Conservation (phyloP, 1,139 yeast species). For the Lodderomyces oxycetoniae region DNA sequence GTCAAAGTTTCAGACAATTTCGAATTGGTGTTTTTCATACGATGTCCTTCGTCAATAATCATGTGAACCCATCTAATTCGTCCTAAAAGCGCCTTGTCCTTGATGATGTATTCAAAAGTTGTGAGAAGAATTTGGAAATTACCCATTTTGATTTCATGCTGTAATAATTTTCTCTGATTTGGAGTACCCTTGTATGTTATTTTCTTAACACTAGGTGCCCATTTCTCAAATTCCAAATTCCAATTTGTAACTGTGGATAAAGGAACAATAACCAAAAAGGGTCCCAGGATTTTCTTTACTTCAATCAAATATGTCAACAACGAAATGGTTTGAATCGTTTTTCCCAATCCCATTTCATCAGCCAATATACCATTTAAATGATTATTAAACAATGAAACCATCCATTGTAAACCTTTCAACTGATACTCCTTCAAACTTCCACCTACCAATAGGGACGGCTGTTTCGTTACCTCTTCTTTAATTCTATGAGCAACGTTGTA, state of each 20-base stretch:
- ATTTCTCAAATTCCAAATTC: slow-evolving; percentile 79
- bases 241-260: slow-evolving; percentile 80
- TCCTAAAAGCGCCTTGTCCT: slow-evolving; percentile 63
- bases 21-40: slow-evolving; percentile 78
- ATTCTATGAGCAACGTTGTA: slow-evolving; percentile 76
- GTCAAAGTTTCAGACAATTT: slow-evolving; percentile 69
- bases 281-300: slow-evolving; percentile 68
- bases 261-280: slow-evolving; percentile 77
- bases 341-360: slow-evolving; percentile 98
- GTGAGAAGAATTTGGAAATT: slow-evolving; percentile 75
- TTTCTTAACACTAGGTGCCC: slow-evolving; percentile 74
- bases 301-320: slow-evolving; percentile 82
- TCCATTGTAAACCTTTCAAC: slow-evolving; percentile 93
- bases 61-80: slow-evolving; percentile 77
- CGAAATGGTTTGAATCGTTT: slow-evolving; percentile 92
- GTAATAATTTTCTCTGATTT: slow-evolving; percentile 60
- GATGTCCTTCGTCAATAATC: slow-evolving; percentile 88
- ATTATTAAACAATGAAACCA: slow-evolving; percentile 91
- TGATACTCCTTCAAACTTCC: slow-evolving; percentile 93
- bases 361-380: slow-evolving; percentile 93
- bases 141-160: slow-evolving; percentile 56
- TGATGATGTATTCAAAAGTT: slow-evolving; percentile 74
- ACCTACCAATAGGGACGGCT: slow-evolving; percentile 70
- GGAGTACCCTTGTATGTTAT: slow-evolving; percentile 76
- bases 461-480: slow-evolving; percentile 59